Evolutionary conservation across 257 asterid genomes (phyloP).

Genomic region (Verbena officinalis): DNA sequence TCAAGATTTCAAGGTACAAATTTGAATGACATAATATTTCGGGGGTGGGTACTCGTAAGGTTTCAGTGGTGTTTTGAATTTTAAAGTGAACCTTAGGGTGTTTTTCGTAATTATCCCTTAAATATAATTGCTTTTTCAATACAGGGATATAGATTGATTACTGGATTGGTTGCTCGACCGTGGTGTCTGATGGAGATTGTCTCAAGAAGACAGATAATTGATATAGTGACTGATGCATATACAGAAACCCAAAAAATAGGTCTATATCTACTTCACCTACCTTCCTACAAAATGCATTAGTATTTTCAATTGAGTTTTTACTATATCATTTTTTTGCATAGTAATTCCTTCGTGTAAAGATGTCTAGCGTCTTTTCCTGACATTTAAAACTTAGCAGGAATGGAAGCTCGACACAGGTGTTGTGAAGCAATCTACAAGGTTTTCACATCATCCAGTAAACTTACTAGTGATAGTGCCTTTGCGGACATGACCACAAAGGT

Average conservation of each 20-base stretch:
- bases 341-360: not conserved
- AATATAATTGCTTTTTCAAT: slow-evolving; percentile 11
- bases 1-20: no score
- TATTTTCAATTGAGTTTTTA: slow-evolving; percentile 7
- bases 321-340: not conserved
- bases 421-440: slow-evolving; percentile 69
- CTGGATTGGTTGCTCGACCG: slow-evolving; percentile 80
- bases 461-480: slow-evolving; percentile 56
- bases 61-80: no score
- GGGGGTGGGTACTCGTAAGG: no score
- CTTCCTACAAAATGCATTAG: not conserved
- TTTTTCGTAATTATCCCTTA: no score
- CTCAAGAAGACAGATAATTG: slow-evolving; percentile 72
- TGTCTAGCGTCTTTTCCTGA: not conserved
- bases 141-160: slow-evolving; percentile 83
- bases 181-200: slow-evolving; percentile 86
- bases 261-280: slow-evolving; percentile 32
- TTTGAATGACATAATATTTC: no score
- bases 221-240: slow-evolving; percentile 54
- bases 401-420: slow-evolving; percentile 93
- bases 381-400: slow-evolving; percentile 53
- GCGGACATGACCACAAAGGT: slow-evolving; percentile 70
- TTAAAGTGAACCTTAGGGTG: no score
- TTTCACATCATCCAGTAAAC: slow-evolving; percentile 58
- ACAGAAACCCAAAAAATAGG: slow-evolving; percentile 83